A percentile compares a stretch with the other conserved stretches of the same genome.
phyloP scores from a whole-genome alignment of 106 monocot species.

The Hemerocallis citrina region DNA sequence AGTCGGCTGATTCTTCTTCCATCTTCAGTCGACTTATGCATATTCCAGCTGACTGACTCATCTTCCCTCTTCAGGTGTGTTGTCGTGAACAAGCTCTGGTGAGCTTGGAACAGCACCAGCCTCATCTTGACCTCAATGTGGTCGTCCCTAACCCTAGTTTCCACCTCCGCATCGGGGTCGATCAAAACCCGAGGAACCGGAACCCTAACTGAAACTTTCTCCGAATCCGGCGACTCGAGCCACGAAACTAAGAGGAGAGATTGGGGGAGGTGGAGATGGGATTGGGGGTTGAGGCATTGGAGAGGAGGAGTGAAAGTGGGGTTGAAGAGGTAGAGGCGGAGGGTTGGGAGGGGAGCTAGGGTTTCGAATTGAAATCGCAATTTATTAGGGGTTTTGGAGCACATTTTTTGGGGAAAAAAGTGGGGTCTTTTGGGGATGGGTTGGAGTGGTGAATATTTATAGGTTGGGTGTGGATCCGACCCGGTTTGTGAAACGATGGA shows the following conservation, averaged over 20 bases:
- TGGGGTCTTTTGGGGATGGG: too few relatives aligned
- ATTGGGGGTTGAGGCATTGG: conserved; percentile 9
- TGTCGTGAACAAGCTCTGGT: too few relatives aligned
- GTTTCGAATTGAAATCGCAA: conserved; percentile 67
- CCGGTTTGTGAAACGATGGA: too few relatives aligned
- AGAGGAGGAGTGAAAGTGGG: conserved; percentile 20
- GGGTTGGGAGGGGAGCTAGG: conserved; percentile 47
- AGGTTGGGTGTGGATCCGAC: too few relatives aligned
- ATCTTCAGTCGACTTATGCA: too few relatives aligned
- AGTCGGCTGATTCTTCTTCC: too few relatives aligned
- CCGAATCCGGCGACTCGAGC: conserved; percentile 10
- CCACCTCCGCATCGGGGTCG: conserved; percentile 25
- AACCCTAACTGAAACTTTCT: conserved; percentile 15
- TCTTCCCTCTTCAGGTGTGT: too few relatives aligned
- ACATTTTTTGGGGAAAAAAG: not conserved
- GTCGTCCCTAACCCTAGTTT: conserved; percentile 22
- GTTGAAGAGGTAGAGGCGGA: conserved; percentile 47
- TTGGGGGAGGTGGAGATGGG: conserved; percentile 16
- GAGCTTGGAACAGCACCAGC: too few relatives aligned
- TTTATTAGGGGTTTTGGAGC: conserved; percentile 5
- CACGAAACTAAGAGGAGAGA: conserved; percentile 36
- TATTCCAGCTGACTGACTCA: too few relatives aligned
- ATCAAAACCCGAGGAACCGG: conserved; percentile 59
- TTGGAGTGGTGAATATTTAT: too few relatives aligned
- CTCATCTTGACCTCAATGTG: conserved; percentile 44